phyloP scores from a whole-genome alignment of 2,329 filamentous ascomycete genomes.

The Fusarium zealandicum region DNA sequence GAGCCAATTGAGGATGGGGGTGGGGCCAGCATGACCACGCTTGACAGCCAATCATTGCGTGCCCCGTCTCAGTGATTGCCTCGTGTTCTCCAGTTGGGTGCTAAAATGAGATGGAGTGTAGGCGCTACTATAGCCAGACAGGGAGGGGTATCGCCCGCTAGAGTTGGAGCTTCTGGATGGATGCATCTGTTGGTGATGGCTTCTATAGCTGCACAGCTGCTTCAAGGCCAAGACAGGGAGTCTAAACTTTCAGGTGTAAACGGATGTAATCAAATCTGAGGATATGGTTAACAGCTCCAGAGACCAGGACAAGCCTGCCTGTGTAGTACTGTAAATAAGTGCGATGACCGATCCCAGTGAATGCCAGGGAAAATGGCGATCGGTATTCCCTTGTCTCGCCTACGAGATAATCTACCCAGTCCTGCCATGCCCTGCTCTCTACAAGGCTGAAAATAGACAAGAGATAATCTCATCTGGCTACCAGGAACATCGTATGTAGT shows the following conservation, averaged over 20 bases:
- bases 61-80: conserved; percentile 40
- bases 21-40: conserved; percentile 33
- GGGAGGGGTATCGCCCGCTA: conserved; percentile 24
- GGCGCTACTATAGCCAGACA: conserved; percentile 8
- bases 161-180: conserved; percentile 17
- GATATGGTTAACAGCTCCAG: too few relatives aligned
- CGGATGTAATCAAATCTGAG: too few relatives aligned
- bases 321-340: too few relatives aligned
- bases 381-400: conserved; percentile 24
- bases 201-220: background rate
- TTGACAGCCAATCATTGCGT: conserved; percentile 39
- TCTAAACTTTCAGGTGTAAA: too few relatives aligned
- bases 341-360: background rate
- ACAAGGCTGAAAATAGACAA: conserved; percentile 34
- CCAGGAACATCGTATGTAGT: background rate
- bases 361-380: conserved; percentile 33
- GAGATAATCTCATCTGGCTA: background rate
- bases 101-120: conserved; percentile 31
- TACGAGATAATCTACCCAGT: conserved; percentile 29
- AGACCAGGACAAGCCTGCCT: too few relatives aligned
- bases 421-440: background rate
- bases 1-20: conserved; percentile 37
- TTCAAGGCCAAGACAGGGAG: too few relatives aligned
- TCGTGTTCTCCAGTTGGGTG: conserved; percentile 39
- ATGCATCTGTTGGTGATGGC: conserved; percentile 26